Base-by-base conservation (phyloP, 1,284 basidiomycete genomes). In the Ustilago xerochloae region DNA sequence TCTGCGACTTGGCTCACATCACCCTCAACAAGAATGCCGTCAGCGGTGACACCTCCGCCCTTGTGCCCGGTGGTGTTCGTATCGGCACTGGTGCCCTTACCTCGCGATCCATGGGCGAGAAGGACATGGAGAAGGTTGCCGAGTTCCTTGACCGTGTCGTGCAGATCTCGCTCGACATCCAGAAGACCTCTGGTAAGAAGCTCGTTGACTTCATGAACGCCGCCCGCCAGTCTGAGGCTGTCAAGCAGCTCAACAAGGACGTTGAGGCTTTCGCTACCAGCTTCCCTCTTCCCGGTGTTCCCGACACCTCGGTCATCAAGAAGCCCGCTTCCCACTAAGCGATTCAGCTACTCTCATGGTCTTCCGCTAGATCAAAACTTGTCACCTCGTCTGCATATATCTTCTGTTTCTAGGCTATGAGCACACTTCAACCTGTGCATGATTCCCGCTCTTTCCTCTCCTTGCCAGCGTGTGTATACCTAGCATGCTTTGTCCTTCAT, bases 51-150 rank as follows among this genome's bases (percentile, higher is more conserved):
- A 88, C 80, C 20, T 86, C 97, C 92, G 97, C 97, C 1, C 92
- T 95, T 85, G 93, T 93, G 4, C 97, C 97, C 53, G 97, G 97
- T 81, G 97, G 97, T 82, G 96, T 99, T 83, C 93, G 97, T 78
- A 90, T 99, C 78, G 97, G 97, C 75, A 93, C 94, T 26, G 91
- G 93, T 30, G 95, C 97, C 15, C 87, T 99, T 39, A 98, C 97
- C 9, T 97, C 94, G 57, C 93, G 96, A 80, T 89, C 95, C 86
- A 95, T 99, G 94, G 75, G 64, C 73, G 93, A 97, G 86, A 88
- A 87, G 57, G 94, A 97, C 86, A 90, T 94, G 86, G 80, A 92
- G 86, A 85, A 90, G 74, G 94, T 99, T 60, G 96, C 91, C 61
- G 89, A 90, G 70, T 96, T 98, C 90, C 77, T 84, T 22, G 79